Conservation (phyloP, 257 asterid genomes). For the Lycium barbarum region DNA sequence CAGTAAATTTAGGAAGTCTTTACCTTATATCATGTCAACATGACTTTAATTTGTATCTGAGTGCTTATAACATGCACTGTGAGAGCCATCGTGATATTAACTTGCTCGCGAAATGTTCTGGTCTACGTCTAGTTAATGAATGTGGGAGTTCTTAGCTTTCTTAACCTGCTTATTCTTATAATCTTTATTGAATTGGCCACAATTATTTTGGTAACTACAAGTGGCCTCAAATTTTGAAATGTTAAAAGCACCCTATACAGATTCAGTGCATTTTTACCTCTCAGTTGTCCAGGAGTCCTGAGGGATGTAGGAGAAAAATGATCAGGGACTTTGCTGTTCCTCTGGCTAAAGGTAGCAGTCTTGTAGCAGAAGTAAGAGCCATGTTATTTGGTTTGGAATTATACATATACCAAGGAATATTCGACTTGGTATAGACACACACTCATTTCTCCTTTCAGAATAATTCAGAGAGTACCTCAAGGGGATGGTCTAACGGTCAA, state of each 20-base stretch:
- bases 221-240: not conserved
- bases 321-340: not conserved
- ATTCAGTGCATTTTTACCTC: not conserved
- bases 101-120: not conserved
- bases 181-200: not conserved
- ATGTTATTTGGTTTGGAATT: not conserved
- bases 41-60: not conserved
- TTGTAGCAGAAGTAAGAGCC: not conserved
- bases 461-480: not conserved
- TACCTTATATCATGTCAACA: not conserved
- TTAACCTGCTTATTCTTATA: not conserved
- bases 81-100: not conserved
- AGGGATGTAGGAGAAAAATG: slow-evolving; percentile 5
- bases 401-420: not conserved
- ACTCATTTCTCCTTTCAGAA: not conserved
- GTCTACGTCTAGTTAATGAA: not conserved
- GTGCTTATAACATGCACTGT: not conserved
- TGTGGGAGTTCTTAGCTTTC: not conserved
- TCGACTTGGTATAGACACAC: not conserved
- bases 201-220: not conserved
- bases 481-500: not conserved
- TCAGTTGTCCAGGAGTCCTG: not conserved
- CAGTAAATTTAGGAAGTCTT: not conserved
- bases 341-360: slow-evolving; percentile 9
- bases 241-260: slow-evolving; percentile 3